phyloP scores from a whole-genome alignment of 1,284 basidiomycete species.

The Tremellales sp. region DNA sequence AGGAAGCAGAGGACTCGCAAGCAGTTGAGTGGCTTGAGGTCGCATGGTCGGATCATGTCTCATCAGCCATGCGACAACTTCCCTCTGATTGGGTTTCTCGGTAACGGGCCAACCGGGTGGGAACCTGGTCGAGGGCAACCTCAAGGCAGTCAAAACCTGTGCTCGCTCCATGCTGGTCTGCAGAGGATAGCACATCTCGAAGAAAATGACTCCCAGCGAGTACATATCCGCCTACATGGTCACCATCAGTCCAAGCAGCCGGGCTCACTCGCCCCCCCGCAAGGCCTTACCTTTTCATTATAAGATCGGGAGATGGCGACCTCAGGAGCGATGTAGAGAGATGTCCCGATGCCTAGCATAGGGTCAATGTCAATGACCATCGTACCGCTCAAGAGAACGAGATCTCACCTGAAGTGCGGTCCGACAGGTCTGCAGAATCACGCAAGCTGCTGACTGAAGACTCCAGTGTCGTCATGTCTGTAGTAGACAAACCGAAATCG shows the following conservation, averaged over 20 bases:
- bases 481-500: conserved; percentile 83
- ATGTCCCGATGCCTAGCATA: conserved; percentile 77
- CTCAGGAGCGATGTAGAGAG: conserved; percentile 89
- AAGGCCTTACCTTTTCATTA: conserved; percentile 42
- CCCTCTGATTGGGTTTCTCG: conserved; percentile 54
- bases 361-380: conserved; percentile 27
- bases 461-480: conserved; percentile 70
- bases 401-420: conserved; percentile 69
- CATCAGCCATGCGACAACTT: conserved; percentile 68
- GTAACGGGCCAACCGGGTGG: conserved; percentile 65
- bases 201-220: conserved; percentile 91
- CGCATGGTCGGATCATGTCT: conserved; percentile 78
- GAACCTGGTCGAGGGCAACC: conserved; percentile 69
- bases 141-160: conserved; percentile 70
- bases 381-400: background rate
- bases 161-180: conserved; percentile 84
- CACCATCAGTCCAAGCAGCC: background rate
- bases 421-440: conserved; percentile 37
- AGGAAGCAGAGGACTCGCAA: conserved; percentile 67
- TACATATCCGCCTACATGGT: conserved; percentile 79
- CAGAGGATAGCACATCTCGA: conserved; percentile 92
- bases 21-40: conserved; percentile 78
- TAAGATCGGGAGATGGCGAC: conserved; percentile 49
- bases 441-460: conserved; percentile 56
- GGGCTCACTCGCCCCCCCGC: background rate